phyloP scores from a whole-genome alignment of 225 moss, liverwort and hornwort genomes.

The Bryum argenteum region DNA sequence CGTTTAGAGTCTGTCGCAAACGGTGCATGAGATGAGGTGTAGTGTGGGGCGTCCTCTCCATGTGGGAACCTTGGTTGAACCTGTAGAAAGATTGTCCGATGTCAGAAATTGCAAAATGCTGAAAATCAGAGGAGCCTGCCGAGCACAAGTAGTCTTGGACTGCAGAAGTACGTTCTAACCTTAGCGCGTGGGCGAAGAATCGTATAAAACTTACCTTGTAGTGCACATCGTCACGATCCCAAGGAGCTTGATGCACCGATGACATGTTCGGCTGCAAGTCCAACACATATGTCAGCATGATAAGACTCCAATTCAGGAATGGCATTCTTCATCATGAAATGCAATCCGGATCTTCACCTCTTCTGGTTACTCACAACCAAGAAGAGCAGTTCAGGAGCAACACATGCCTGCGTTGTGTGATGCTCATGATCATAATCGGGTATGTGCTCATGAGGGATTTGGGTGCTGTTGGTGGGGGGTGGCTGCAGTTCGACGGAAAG shows the following conservation, averaged over 20 bases:
- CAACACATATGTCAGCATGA: slow-evolving; percentile 15
- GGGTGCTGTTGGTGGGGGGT: slow-evolving; percentile 22
- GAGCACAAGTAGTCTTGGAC: background rate
- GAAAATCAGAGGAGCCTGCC: background rate
- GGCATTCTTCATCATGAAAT: background rate
- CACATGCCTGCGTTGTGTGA: slow-evolving; percentile 41
- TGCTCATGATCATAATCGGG: slow-evolving; percentile 29
- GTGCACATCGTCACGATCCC: slow-evolving; percentile 66
- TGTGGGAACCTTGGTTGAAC: slow-evolving; percentile 51
- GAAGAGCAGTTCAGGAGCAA: slow-evolving; percentile 10
- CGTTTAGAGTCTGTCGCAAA: slow-evolving; percentile 57
- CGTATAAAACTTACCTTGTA: slow-evolving; percentile 30
- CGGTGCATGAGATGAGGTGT: slow-evolving; percentile 59
- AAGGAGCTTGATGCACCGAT: slow-evolving; percentile 53
- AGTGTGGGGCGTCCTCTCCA: slow-evolving; percentile 62
- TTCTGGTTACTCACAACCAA: background rate
- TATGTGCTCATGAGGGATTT: slow-evolving; percentile 19
- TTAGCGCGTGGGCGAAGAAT: background rate
- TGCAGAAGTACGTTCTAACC: background rate
- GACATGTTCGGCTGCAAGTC: slow-evolving; percentile 45
- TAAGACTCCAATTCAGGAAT: background rate
- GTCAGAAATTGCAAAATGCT: background rate
- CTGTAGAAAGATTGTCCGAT: slow-evolving; percentile 16
- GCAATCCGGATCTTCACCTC: background rate
- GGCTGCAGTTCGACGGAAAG: slow-evolving; percentile 25